Conservation (phyloP, 805 yeast genomes). For the Lipomyces anomalus region DNA sequence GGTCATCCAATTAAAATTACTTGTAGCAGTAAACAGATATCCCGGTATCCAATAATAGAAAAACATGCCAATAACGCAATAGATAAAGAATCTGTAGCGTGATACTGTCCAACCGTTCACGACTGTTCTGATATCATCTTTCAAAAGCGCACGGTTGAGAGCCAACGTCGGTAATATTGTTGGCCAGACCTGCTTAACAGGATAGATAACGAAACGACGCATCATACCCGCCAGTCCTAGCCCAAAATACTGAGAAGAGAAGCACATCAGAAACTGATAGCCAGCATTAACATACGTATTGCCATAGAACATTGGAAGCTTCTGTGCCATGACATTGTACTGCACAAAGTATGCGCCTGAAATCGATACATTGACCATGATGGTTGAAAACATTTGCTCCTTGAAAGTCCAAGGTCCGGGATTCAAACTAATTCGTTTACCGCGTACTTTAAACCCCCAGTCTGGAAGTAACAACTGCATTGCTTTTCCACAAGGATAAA, state of each 20-base stretch:
- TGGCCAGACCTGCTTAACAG: constrained; percentile 68
- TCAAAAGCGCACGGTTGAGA: constrained; percentile 36
- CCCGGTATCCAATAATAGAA: constrained; percentile 58
- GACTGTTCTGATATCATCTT: constrained; percentile 26
- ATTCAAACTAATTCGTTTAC: constrained; percentile 41
- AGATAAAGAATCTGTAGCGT: constrained; percentile 44
- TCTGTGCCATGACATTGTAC: constrained; percentile 2
- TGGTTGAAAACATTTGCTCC: constrained; percentile 56
- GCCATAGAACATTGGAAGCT: constrained; percentile 3
- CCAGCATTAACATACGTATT: constrained; percentile 34
- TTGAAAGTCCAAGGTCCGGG: constrained; percentile 57
- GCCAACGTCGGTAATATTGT: constrained; percentile 54
- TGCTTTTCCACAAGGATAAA: constrained; percentile 54
- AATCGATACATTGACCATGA: constrained; percentile 26
- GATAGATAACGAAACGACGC: constrained; percentile 53
- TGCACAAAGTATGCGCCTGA: not conserved
- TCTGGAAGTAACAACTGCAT: constrained; percentile 4
- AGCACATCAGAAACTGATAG: constrained; percentile 46
- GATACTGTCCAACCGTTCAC: constrained; percentile 60
- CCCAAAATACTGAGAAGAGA: constrained; percentile 59
- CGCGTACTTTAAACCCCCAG: constrained; percentile 21
- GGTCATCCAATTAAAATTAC: constrained; percentile 53
- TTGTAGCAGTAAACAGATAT: constrained; percentile 52
- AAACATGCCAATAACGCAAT: constrained; percentile 38
- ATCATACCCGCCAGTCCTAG: constrained; percentile 61